Base-by-base conservation (phyloP, 495 filamentous ascomycete species). In the Aspergillus panamensis region DNA sequence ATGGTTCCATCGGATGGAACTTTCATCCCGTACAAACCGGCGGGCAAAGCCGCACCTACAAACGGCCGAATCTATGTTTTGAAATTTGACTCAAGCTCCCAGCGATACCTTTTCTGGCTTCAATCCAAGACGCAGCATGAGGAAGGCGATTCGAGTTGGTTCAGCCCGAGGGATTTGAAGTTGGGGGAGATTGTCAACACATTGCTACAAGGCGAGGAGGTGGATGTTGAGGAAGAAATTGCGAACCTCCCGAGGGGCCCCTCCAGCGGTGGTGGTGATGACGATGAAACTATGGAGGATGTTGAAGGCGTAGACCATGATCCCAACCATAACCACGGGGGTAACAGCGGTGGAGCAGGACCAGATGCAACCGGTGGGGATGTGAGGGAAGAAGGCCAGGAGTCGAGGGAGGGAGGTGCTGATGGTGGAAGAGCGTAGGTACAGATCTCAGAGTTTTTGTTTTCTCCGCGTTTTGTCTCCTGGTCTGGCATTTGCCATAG, bases 341-440 rank as follows among this genome's bases (percentile, higher is more conserved):
- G 83, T 44, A 84, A 82, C 59, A 82, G 80, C 62, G 90, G 90
- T 35, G 92, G 92, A 51, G 92, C 92, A 58, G 92, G 91, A 32
- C 76, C 88, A 13, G 92, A 82, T 72, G 90, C 91, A 45, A 94
- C 92, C 1, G 93, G 92, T 10, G 92, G 91, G 35, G 91, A 97
- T 72, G 77, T 96, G 53, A 81, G 93, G 66, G 87, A 94, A 66
- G 94, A 97, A 67, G 95, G 95, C 55, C 85, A 89, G 71, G 85
- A 84, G 58, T 83, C 91, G 29, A 79, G 94, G 71, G 91, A 96
- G 66, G 94, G 92, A 52, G 95, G 95, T 66, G 92, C 90, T 55
- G 93, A 97, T 74, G 94, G 95, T 60, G 95, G 89, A 75, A 83
- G 92, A 96, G 92, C 93, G 94, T 98, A 97, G 94, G 94, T 97